Percentiles rank a stretch among this genome's conserved stretches.
phyloP scores from a whole-genome alignment of 2,329 filamentous ascomycete genomes.

The Fusarium buxicola region DNA sequence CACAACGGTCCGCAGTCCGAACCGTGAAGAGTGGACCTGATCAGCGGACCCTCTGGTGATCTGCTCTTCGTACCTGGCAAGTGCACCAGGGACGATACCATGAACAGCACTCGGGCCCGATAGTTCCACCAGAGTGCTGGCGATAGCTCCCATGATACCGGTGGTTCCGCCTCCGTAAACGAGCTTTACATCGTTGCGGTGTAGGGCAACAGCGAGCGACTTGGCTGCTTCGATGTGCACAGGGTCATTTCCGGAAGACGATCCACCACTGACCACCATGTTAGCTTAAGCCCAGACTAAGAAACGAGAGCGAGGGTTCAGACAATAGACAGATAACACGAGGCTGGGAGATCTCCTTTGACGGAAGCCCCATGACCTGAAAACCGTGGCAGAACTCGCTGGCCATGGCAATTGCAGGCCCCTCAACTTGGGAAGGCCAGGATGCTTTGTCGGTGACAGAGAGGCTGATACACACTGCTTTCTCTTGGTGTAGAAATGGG shows the following conservation, averaged over 20 bases:
- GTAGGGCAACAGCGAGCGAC: neutral
- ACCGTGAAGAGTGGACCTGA: neutral
- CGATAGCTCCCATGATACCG: slow-evolving; percentile 5
- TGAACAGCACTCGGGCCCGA: slow-evolving; percentile 1
- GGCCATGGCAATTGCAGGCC: neutral
- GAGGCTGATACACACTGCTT: neutral
- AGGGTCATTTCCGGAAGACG: neutral
- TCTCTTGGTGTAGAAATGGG: neutral
- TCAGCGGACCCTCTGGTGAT: neutral
- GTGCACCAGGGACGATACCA: slow-evolving; percentile 1
- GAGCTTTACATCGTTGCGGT: neutral
- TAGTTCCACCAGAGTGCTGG: neutral
- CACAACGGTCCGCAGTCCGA: slow-evolving; percentile 3
- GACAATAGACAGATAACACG: slow-evolving; percentile 8
- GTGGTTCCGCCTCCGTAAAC: slow-evolving; percentile 5
- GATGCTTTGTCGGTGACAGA: neutral
- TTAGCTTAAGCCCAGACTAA: neutral
- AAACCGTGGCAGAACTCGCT: slow-evolving; percentile 3
- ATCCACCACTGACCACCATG: neutral
- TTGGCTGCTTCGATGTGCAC: slow-evolving; percentile 2
- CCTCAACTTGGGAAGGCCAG: neutral
- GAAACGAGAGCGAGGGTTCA: neutral
- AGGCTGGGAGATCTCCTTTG: neutral
- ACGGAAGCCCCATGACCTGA: neutral
- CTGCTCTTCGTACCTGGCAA: slow-evolving; percentile 1